Evolutionary conservation across 2,329 filamentous ascomycete species (phyloP), one percentile per base, ranked within the genome.

Genomic region (Cladosporium phlei): DNA sequence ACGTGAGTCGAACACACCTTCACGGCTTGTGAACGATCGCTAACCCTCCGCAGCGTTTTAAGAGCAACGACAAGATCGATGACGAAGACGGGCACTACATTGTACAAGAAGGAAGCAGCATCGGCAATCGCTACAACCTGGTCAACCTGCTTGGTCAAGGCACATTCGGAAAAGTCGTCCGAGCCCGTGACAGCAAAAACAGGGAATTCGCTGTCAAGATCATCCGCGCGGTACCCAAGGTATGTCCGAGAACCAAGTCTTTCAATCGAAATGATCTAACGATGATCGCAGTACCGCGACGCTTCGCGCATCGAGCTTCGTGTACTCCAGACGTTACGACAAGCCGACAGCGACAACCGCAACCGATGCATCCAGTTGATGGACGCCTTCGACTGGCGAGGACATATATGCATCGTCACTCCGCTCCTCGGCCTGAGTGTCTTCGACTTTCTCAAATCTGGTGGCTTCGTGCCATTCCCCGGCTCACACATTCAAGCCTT

Each of bases 401-500:
- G 94, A 48, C 93, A 98, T 64, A 97, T 98, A 57, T 98, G 93
- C 75, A 85, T 85, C 51, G 82, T 85, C 58, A 85, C 82, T 11
- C 82, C 85, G 63, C 69, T 85, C 12, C 79, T 97, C 24, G 91
- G 91, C 38, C 91, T 96, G 63, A 97, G 91, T 59, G 91, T 98
- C 43, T 98, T 98, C 65, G 93, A 98, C 69, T 98, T 98, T 59
- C 76, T 98, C 38, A 98, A 98, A 72, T 83, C 85, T 61, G 97
- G 97, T 63, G 79, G 81, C 54, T 98, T 98, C 63, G 89, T 95
- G 14, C 93, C 93, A 1, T 98, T 98, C 62, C 93, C 93, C 10
- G 97, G 94, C 74, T 96, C 90, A 55, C 93, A 98, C 68, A 98
- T 98, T 49, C 93, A 97, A 67, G 91, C 81, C 64, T 97, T 98